phyloP scores from a whole-genome alignment of 2,329 filamentous ascomycete species.

The Colletotrichum sp. region DNA sequence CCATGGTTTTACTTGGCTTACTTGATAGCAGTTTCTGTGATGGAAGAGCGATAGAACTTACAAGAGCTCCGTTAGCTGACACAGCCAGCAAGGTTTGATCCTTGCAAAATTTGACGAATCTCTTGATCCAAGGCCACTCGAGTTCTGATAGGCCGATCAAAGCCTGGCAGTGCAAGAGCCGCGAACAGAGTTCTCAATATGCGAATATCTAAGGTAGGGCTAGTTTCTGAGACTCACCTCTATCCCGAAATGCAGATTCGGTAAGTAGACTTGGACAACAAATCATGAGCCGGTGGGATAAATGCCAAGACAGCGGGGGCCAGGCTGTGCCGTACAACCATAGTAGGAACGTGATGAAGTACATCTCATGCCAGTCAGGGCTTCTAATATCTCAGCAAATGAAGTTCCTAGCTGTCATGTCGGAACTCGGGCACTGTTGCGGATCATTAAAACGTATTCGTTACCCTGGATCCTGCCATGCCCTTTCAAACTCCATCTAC shows the following conservation, averaged over 20 bases:
- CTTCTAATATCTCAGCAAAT: not conserved
- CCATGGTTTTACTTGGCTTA: not conserved
- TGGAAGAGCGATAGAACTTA: not conserved
- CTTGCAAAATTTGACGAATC: not conserved
- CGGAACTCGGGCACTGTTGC: not conserved
- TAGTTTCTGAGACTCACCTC: accelerated
- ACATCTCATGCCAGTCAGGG: not conserved
- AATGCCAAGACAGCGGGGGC: not conserved
- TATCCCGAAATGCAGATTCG: not conserved
- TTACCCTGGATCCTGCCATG: not conserved
- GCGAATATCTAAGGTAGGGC: not conserved
- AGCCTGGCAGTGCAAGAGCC: too few species aligned
- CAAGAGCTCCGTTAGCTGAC: not conserved
- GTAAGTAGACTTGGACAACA: not conserved
- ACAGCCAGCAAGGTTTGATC: not conserved
- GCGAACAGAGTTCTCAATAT: not conserved
- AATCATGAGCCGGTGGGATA: not conserved
- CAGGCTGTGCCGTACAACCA: not conserved
- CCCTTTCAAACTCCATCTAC: not conserved
- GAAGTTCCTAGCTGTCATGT: not conserved
- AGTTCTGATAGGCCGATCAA: not conserved
- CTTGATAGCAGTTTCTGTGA: not conserved
- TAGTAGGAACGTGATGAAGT: not conserved
- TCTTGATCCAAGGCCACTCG: not conserved
- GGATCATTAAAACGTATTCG: accelerated